Base-by-base conservation (phyloP, 1,139 yeast genomes). In the Debaryomycetaceae sp. region DNA sequence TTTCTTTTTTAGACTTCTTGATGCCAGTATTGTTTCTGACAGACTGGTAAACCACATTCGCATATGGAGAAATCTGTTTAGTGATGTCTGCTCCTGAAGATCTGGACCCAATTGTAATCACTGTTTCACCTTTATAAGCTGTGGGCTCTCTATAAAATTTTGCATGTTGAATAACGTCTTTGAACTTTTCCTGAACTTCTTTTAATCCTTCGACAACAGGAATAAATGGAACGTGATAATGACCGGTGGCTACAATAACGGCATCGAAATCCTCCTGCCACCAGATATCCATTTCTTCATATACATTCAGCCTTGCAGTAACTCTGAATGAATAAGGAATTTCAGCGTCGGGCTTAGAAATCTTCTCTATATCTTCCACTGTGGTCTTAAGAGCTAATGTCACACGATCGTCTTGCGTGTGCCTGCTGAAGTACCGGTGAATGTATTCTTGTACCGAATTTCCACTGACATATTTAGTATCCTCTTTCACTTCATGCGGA, bases 31-130 rank as follows among this genome's bases (percentile, higher is more conserved):
- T 37, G 26, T 52, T 52, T 29, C 70, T 50, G 15, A 61, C 53
- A 14, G 67, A 63, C 45, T 65, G 69, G 43, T 56, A 55, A 4
- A 65, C 67, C 1, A 32, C 38, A 2, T 49, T 45, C 8, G 63
- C 64, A 17, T 47, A 41, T 14, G 52, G 51, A 3, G 64, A 56
- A 4, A 65, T 45, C 18, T 54, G 56, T 38, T 56, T 53, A 2
- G 63, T 59, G 41, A 72, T 57, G 47, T 73, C 78, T 5, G 67
- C 63, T 2, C 76, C 77, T 4, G 73, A 68, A 1, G 77, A 69
- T 34, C 75, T 54, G 1, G 75, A 67, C 0, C 78, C 78, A 32
- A 73, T 58, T 9, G 72, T 66, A 1, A 73, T 41, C 6, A 69
- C 64, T 0, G 51, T 57, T 46, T 69, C 56, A 36, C 55, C 63